Conservation (phyloP, 805 yeast species). For the Cyberlindnera subsufficiens region DNA sequence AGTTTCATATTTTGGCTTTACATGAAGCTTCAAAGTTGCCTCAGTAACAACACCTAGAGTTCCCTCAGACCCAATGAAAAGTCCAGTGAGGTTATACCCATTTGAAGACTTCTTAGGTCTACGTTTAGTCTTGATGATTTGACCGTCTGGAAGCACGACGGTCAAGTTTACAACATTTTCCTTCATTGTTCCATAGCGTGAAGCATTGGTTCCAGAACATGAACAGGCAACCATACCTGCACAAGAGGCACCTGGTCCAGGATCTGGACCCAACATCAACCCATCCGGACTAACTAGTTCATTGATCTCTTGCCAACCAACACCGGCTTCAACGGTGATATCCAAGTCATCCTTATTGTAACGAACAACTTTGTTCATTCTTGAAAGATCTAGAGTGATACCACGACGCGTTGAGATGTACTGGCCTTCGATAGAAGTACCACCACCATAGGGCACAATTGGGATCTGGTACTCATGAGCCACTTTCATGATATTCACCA, state of each 20-base stretch:
- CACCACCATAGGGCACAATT: slow-evolving; percentile 59
- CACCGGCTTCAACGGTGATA: slow-evolving; percentile 68
- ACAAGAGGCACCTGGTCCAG: slow-evolving; percentile 74
- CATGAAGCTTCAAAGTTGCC: slow-evolving; percentile 65
- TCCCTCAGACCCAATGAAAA: slow-evolving; percentile 75
- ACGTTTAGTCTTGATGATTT: slow-evolving; percentile 61
- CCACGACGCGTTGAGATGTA: slow-evolving; percentile 56
- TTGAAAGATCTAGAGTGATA: slow-evolving; percentile 49
- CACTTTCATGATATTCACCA: slow-evolving; percentile 46
- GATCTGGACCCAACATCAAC: slow-evolving; percentile 67
- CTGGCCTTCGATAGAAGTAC: slow-evolving; percentile 65
- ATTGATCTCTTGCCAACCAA: slow-evolving; percentile 69
- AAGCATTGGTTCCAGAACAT: slow-evolving; percentile 77
- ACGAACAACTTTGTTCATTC: slow-evolving; percentile 52
- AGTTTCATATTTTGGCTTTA: slow-evolving; percentile 54
- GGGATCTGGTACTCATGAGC: slow-evolving; percentile 52
- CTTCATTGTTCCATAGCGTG: slow-evolving; percentile 72
- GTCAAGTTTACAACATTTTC: slow-evolving; percentile 64
- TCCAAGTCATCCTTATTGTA: slow-evolving; percentile 64
- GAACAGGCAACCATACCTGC: slow-evolving; percentile 76
- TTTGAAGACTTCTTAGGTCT: slow-evolving; percentile 75
- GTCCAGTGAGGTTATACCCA: slow-evolving; percentile 71
- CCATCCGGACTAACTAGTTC: slow-evolving; percentile 42
- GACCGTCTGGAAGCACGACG: slow-evolving; percentile 76
- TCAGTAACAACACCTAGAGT: slow-evolving; percentile 75